Evolutionary conservation across 331 rosid genomes (phyloP).

Genomic region (Stylosanthes scabra): DNA sequence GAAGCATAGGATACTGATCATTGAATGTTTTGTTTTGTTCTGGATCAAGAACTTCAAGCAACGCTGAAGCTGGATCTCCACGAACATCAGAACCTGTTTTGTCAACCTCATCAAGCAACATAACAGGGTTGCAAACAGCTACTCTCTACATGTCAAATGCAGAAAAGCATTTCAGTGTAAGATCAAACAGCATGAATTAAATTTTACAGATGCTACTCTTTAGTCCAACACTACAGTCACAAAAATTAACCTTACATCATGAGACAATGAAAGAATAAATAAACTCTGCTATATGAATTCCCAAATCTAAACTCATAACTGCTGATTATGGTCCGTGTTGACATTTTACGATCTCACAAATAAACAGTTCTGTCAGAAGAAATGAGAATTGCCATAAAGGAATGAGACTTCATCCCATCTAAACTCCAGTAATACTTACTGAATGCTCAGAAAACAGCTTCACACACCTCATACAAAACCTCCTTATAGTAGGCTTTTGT

Average conservation of each 20-base stretch:
- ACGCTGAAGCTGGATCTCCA: constrained; percentile 97
- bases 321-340: neutral
- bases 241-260: neutral
- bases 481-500: neutral
- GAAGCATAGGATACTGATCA: constrained; percentile 90
- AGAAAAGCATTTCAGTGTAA: constrained; percentile 29
- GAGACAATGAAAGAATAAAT: neutral
- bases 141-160: constrained; percentile 59
- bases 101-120: constrained; percentile 96
- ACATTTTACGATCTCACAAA: neutral
- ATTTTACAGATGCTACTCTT: constrained; percentile 25
- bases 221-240: neutral
- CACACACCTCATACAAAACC: neutral
- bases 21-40: constrained; percentile 91
- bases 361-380: neutral
- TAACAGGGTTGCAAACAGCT: constrained; percentile 88
- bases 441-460: constrained; percentile 3
- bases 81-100: constrained; percentile 97
- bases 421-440: constrained; percentile 19
- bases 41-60: constrained; percentile 99
- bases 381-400: constrained; percentile 9
- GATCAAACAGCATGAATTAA: constrained; percentile 8
- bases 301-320: neutral
- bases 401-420: constrained; percentile 18
- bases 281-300: constrained; percentile 4